Conservation (phyloP, 1,284 basidiomycete genomes). For the Apiotrichum brassicae region DNA sequence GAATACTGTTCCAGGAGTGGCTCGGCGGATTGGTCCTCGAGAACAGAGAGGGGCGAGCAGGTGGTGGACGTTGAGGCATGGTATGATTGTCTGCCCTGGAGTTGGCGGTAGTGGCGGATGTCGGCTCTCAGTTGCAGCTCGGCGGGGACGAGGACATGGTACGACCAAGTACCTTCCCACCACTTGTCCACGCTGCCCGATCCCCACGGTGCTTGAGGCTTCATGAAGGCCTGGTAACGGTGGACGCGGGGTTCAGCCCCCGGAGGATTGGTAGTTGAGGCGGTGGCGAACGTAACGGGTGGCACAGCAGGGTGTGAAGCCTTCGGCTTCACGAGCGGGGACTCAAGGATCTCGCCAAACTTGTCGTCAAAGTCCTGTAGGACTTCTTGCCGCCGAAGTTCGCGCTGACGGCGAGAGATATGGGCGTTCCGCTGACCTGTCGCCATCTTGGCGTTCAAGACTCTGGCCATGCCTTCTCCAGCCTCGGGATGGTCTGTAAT, state of each 20-base stretch:
- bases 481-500: constrained; percentile 1
- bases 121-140: background rate
- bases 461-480: background rate
- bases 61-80: no score
- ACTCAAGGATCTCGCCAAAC: background rate
- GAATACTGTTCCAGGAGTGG: no score
- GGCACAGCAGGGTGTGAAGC: no score
- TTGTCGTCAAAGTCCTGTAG: background rate
- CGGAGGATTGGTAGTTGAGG: no score
- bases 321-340: background rate
- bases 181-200: background rate
- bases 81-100: no score
- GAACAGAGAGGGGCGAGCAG: no score
- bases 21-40: no score
- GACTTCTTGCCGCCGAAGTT: background rate
- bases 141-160: background rate
- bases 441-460: background rate
- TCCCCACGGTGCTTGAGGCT: background rate
- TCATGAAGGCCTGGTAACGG: background rate
- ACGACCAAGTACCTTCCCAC: background rate
- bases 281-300: no score
- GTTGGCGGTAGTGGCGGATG: background rate
- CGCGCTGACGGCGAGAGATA: background rate
- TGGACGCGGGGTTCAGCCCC: no score
- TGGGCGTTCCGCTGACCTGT: background rate